Evolutionary conservation across 179 eudicot species (phyloP).

Genomic region (Spergularia azorica): DNA sequence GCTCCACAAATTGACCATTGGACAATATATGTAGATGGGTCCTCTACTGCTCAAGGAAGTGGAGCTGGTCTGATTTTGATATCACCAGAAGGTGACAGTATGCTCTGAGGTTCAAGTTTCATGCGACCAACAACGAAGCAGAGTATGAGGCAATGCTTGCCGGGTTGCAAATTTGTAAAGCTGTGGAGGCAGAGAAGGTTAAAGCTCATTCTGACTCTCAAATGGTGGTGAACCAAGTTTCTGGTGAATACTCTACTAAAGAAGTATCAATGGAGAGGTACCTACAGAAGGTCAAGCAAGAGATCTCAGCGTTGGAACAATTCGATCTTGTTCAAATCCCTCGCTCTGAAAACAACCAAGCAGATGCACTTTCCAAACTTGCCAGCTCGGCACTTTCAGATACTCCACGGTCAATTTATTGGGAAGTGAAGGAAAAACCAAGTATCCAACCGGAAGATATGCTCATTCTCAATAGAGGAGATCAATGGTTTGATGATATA

Average conservation of each 20-base stretch:
- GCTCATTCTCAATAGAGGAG: no score
- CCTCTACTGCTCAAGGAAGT: neutral
- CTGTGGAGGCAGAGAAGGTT: neutral
- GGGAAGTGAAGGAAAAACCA: no score
- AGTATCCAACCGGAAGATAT: no score
- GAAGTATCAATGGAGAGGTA: neutral
- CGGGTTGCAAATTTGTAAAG: neutral
- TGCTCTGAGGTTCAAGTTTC: neutral
- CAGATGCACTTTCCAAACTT: neutral
- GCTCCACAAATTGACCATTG: neutral
- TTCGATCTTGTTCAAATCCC: neutral
- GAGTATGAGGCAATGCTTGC: neutral
- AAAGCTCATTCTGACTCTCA: neutral
- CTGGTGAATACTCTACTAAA: neutral
- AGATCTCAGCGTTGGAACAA: neutral
- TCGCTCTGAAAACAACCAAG: neutral
- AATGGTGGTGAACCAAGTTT: neutral
- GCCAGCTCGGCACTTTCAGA: neutral
- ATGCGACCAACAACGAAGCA: conserved; percentile 1
- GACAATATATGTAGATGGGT: neutral
- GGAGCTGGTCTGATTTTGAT: neutral
- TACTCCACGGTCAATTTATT: no score
- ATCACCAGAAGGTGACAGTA: neutral
- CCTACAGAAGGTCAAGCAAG: neutral
- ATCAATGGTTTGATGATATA: no score